Base-by-base conservation (phyloP, 345 rosid genomes). In the Zanthoxylum bungeanum region DNA sequence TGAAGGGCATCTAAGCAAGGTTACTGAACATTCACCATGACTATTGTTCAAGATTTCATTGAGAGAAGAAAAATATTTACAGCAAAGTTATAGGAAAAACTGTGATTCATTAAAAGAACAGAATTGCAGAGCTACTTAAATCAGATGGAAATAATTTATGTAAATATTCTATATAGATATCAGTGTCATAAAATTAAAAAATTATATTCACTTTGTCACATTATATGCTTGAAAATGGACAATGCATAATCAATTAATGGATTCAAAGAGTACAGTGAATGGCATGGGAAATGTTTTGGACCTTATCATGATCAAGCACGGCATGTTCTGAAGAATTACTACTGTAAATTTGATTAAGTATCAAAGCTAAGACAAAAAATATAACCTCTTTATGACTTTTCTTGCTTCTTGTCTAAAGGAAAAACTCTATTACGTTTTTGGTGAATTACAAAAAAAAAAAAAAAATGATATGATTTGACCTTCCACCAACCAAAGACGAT, bases 401-500 rank as follows among this genome's bases (percentile, higher is more conserved):
- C 39, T 46, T 52, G 9, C 33, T 24, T 1, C 22, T 14, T 40
- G 60, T 60, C 53, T 19, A n/a, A 66, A 12, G n/a, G 55, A 28
- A 51, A n/a, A 6, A 16, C 24, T 52, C 36, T 21, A 16, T 61
- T 56, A 30, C 37, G 30, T 67, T 49, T 19, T 17, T 0, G 8
- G 50, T 57, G 46, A 68, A 58, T 42, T 21, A n/a, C 33, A 37
- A 42, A 58, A 50, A 28, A 61, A 36, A n/a, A 22, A 37, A 42
- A 58, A 50, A 28, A 61, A 36, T 21, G 9, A n/a, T 39, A 59
- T 40, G 71, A 76, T 64, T 71, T 59, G 79, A 71, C 73, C 34
- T 39, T n/a, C 31, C 69, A 71, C 64, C 79, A 40, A 21, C 5
- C 6, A 2, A 4, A 22, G 16, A 12, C 57, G n/a, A n/a, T n/a